These are phyloP conservation scores for Agroathelia rolfsii DNA, from an alignment of 1,284 basidiomycete species.

Conservation along the genomic window DNA sequence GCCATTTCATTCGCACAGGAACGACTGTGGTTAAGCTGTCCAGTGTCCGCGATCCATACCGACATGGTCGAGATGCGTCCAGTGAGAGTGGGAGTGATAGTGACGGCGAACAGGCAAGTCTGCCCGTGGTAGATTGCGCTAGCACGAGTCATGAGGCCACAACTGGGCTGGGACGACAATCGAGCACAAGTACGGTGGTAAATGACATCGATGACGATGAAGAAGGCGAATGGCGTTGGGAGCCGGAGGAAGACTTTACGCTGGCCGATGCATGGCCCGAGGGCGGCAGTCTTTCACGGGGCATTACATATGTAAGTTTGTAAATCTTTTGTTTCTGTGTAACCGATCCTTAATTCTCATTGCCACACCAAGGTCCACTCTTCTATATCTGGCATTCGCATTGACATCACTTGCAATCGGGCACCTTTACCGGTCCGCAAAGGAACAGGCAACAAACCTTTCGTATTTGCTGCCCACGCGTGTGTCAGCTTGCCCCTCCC, in stretches of 20 bases:
- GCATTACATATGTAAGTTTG: conserved; percentile 49
- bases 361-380: neutral
- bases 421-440: conserved; percentile 35
- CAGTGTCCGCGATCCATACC: conserved; percentile 44
- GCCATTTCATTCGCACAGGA: conserved; percentile 44
- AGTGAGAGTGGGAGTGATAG: conserved; percentile 20
- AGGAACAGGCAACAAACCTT: conserved; percentile 48
- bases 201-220: no score
- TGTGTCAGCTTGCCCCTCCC: conserved; percentile 8
- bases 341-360: conserved; percentile 6
- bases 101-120: no score
- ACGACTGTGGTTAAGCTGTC: conserved; percentile 44
- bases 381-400: conserved; percentile 19
- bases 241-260: conserved; percentile 53
- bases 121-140: no score
- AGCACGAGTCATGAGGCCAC: no score
- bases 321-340: neutral
- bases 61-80: conserved; percentile 26
- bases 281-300: conserved; percentile 34
- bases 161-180: no score
- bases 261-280: conserved; percentile 46
- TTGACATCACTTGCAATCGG: conserved; percentile 54
- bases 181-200: no score
- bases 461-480: conserved; percentile 46
- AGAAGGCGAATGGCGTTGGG: conserved; percentile 40